A percentile compares a stretch with the other conserved stretches of the same genome.
Conservation (phyloP, 345 rosid genomes). For the Geranium rotundifolium region DNA sequence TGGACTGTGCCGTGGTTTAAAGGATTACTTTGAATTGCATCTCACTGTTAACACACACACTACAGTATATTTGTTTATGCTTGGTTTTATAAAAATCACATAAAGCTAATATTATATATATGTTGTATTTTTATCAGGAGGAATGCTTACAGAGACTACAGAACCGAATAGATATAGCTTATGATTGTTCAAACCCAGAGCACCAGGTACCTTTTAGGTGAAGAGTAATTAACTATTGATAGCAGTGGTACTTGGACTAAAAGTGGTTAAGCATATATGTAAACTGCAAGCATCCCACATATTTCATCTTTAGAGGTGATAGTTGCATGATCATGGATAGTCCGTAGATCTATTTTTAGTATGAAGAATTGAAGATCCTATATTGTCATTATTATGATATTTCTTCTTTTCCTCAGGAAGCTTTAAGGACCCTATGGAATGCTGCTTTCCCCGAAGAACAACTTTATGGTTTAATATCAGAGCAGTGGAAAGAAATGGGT, state of each 20-base stretch:
- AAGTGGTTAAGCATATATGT: not conserved
- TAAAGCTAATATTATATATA: not conserved
- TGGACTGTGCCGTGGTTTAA: too few species aligned
- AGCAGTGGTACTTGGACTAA: not conserved
- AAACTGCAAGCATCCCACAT: not conserved
- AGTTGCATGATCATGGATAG: not conserved
- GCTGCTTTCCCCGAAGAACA: slow-evolving; percentile 91
- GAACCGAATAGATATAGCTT: slow-evolving; percentile 72
- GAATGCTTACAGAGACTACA: slow-evolving; percentile 80
- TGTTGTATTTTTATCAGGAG: slow-evolving; percentile 43
- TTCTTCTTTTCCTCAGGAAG: slow-evolving; percentile 47
- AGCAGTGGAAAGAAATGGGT: slow-evolving; percentile 99
- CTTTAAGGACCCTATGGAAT: slow-evolving; percentile 77
- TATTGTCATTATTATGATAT: slow-evolving; percentile 6
- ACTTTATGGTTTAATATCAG: slow-evolving; percentile 75
- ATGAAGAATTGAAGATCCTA: not conserved
- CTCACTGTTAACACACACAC: too few species aligned
- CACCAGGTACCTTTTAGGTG: slow-evolving; percentile 48
- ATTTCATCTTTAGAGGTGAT: not conserved
- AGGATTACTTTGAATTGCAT: too few species aligned
- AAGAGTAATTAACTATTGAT: not conserved
- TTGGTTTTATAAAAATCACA: not conserved
- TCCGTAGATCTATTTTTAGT: not conserved
- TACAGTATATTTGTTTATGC: too few species aligned
- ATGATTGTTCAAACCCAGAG: slow-evolving; percentile 72